Evolutionary conservation across 2,329 filamentous ascomycete genomes (phyloP).

Genomic region (Fusarium penzigii): DNA sequence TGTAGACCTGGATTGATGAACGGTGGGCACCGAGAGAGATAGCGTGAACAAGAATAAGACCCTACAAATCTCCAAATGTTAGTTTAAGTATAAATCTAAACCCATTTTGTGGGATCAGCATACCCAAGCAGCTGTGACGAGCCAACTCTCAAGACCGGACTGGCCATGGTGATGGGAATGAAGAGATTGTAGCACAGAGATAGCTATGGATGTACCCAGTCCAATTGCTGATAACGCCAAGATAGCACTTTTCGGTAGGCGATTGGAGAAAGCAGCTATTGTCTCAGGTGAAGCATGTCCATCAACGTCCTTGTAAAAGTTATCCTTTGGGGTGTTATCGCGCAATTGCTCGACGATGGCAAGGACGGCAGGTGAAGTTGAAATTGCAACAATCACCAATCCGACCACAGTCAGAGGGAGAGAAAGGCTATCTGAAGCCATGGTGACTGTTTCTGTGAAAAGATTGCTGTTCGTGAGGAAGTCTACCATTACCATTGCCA

Average conservation of each 20-base stretch:
- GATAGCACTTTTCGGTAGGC: conserved; percentile 55
- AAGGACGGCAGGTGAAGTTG: conserved; percentile 39
- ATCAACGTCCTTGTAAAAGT: conserved; percentile 68
- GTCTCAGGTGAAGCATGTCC: conserved; percentile 68
- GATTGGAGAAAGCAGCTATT: conserved; percentile 62
- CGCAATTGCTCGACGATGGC: conserved; percentile 38
- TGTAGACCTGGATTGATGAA: conserved; percentile 52
- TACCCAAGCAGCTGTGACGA: conserved; percentile 65
- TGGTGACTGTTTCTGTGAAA: conserved; percentile 11
- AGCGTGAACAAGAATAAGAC: conserved; percentile 53
- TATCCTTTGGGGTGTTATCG: conserved; percentile 39
- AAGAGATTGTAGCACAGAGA: conserved; percentile 55
- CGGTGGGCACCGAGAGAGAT: conserved; percentile 50
- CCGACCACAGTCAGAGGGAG: conserved; percentile 34
- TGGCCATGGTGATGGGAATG: conserved; percentile 37
- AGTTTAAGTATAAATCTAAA: background rate
- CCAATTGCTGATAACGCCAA: conserved; percentile 56
- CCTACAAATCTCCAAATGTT: conserved; percentile 37
- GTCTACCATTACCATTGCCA: background rate
- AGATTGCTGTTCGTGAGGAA: background rate
- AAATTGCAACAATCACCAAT: conserved; percentile 37
- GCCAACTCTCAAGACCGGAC: conserved; percentile 56
- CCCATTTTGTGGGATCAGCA: conserved; percentile 31
- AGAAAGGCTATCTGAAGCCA: conserved; percentile 11
- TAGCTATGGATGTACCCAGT: conserved; percentile 54